These are phyloP conservation scores for Neurospora sp. DNA, from an alignment of 495 filamentous ascomycete genomes.

Conservation along the genomic window DNA sequence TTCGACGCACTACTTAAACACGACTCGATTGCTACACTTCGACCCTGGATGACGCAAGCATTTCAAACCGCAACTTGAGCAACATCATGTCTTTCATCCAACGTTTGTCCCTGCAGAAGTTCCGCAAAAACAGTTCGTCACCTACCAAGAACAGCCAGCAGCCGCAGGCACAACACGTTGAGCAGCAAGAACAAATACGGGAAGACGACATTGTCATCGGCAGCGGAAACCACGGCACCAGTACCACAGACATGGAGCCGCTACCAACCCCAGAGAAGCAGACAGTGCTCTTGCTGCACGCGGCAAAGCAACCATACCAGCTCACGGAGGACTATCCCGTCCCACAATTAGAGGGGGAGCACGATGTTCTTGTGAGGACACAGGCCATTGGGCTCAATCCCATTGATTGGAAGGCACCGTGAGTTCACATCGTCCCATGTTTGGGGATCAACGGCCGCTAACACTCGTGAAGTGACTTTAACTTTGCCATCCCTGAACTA, in stretches of 20 bases:
- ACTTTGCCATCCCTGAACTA: constrained; percentile 52
- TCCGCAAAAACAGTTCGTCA: background rate
- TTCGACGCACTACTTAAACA: background rate
- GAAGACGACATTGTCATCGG: background rate
- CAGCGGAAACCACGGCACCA: background rate
- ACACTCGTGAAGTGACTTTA: constrained; percentile 41
- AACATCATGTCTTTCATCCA: constrained; percentile 12
- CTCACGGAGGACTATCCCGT: constrained; percentile 37
- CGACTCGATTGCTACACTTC: background rate
- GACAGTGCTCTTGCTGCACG: constrained; percentile 35
- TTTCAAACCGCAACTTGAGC: background rate
- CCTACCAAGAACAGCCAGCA: background rate
- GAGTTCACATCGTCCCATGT: constrained; percentile 12
- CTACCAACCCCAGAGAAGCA: constrained; percentile 20
- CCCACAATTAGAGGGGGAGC: constrained; percentile 26
- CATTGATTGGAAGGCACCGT: constrained; percentile 67
- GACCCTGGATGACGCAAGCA: background rate
- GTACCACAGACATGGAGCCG: background rate
- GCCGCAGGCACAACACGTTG: background rate
- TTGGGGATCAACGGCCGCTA: background rate
- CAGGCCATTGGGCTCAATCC: constrained; percentile 58
- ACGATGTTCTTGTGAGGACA: constrained; percentile 49
- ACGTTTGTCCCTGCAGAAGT: constrained; percentile 11
- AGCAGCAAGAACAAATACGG: background rate
- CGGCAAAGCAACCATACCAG: constrained; percentile 31